phyloP scores from a whole-genome alignment of 2,329 filamentous ascomycete genomes.

The Tolypocladium album region DNA sequence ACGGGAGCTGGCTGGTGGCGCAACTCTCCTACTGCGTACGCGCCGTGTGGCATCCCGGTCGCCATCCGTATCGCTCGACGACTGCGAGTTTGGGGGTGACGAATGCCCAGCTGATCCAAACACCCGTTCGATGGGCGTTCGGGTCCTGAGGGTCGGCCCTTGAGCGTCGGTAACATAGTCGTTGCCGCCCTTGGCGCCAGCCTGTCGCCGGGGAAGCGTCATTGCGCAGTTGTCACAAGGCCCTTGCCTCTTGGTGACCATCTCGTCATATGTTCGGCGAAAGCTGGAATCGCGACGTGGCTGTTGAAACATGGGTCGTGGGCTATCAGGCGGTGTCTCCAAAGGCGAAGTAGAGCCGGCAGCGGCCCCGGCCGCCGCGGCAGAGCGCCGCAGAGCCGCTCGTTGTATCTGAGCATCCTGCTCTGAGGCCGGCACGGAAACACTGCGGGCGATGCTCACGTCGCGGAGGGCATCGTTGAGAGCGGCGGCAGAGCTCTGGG shows the following conservation, averaged over 20 bases:
- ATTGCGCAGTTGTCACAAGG: slow-evolving; percentile 61
- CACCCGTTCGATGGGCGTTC: slow-evolving; percentile 48
- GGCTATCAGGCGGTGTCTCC: slow-evolving; percentile 49
- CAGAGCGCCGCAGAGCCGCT: slow-evolving; percentile 29
- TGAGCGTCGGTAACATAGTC: slow-evolving; percentile 26
- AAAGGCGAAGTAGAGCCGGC: slow-evolving; percentile 27
- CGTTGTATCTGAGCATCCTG: slow-evolving; percentile 33
- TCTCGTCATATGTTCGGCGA: slow-evolving; percentile 52
- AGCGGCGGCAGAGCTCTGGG: slow-evolving; percentile 21
- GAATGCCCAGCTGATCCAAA: slow-evolving; percentile 34
- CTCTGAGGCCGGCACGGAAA: slow-evolving; percentile 31
- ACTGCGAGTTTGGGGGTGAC: slow-evolving; percentile 42
- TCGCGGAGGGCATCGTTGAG: slow-evolving; percentile 37
- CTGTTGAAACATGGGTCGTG: slow-evolving; percentile 29
- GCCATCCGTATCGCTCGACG: slow-evolving; percentile 40
- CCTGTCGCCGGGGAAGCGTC: slow-evolving; percentile 39
- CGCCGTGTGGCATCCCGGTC: slow-evolving; percentile 34
- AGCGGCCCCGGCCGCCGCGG: slow-evolving; percentile 14
- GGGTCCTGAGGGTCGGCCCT: slow-evolving; percentile 49
- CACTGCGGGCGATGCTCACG: slow-evolving; percentile 33
- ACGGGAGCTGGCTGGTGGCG: slow-evolving; percentile 30
- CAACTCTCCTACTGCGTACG: slow-evolving; percentile 27
- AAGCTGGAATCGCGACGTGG: slow-evolving; percentile 47
- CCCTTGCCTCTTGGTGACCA: slow-evolving; percentile 51
- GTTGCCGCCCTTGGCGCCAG: slow-evolving; percentile 12